These are phyloP conservation scores for Heliamphora exappendiculata DNA, from an alignment of 148 eudicot species.

Conservation along the genomic window DNA sequence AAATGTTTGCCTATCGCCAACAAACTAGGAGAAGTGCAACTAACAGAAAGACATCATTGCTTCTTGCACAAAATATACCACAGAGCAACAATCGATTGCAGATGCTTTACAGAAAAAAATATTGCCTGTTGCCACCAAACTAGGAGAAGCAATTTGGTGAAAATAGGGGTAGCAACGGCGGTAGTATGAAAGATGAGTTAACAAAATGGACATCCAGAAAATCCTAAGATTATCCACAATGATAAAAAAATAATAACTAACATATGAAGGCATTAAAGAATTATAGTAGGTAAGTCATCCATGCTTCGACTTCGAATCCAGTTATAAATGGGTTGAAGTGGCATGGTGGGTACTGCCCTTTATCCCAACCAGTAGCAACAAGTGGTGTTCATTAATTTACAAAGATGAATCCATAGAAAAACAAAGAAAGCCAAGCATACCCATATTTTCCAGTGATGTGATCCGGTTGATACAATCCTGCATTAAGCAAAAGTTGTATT, in stretches of 20 bases:
- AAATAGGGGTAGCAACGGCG: not conserved
- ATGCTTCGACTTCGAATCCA: not conserved
- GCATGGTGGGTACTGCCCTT: not conserved
- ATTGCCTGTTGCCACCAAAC: not conserved
- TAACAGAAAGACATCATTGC: not conserved
- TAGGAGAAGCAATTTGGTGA: not conserved
- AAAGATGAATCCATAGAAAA: not conserved
- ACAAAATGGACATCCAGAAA: not conserved
- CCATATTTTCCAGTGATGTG: constrained; percentile 67
- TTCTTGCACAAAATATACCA: not conserved
- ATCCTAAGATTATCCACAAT: not conserved
- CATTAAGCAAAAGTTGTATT: constrained; percentile 10
- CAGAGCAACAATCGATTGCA: not conserved
- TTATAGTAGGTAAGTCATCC: not conserved
- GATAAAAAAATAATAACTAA: not conserved
- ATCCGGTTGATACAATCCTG: constrained; percentile 97
- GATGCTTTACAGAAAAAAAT: not conserved
- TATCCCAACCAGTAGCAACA: not conserved
- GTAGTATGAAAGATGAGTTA: not conserved
- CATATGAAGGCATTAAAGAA: not conserved
- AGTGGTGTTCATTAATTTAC: not conserved
- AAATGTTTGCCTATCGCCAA: not conserved
- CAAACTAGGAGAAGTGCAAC: constrained; percentile 1
- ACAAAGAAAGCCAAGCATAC: constrained; percentile 31
- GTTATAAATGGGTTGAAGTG: not conserved